Conservation (phyloP, 352 stramenopile genomes). For the Globisporangium nodosum region DNA sequence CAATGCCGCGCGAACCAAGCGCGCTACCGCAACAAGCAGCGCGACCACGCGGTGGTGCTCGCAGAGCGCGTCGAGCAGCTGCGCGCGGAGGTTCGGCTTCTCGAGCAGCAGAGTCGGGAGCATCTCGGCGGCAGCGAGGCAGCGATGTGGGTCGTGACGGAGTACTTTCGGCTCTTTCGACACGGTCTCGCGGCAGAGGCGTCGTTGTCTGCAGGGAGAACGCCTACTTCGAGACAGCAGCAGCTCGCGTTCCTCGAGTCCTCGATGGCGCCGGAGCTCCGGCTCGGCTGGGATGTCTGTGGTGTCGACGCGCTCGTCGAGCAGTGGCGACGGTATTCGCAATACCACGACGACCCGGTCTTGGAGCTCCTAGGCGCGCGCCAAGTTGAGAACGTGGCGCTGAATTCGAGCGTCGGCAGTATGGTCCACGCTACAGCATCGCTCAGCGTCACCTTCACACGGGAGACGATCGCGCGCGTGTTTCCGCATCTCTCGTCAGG, state of each 20-base stretch:
- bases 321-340: slow-evolving; percentile 13
- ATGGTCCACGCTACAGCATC: not conserved
- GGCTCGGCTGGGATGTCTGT: not conserved
- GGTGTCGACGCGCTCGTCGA: slow-evolving; percentile 13
- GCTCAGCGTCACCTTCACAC: slow-evolving; percentile 1
- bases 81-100: slow-evolving; percentile 25
- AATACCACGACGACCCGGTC: not conserved
- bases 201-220: not conserved
- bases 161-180: slow-evolving; percentile 21
- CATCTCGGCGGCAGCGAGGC: slow-evolving; percentile 1
- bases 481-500: slow-evolving; percentile 4
- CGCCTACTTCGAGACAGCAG: not conserved
- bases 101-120: slow-evolving; percentile 16
- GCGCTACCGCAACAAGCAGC: slow-evolving; percentile 49
- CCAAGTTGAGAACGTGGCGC: not conserved
- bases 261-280: slow-evolving; percentile 9
- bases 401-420: not conserved
- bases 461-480: slow-evolving; percentile 1
- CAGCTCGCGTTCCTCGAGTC: slow-evolving; percentile 17
- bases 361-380: not conserved
- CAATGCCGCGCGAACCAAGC: slow-evolving; percentile 56
- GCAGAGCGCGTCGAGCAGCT: slow-evolving; percentile 27
- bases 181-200: slow-evolving; percentile 7
- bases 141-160: slow-evolving; percentile 13
- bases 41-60: slow-evolving; percentile 23